Percentiles rank a stretch among this genome's conserved stretches.
phyloP scores from a whole-genome alignment of 345 rosid genomes.

The Melaleuca quinquenervia region DNA sequence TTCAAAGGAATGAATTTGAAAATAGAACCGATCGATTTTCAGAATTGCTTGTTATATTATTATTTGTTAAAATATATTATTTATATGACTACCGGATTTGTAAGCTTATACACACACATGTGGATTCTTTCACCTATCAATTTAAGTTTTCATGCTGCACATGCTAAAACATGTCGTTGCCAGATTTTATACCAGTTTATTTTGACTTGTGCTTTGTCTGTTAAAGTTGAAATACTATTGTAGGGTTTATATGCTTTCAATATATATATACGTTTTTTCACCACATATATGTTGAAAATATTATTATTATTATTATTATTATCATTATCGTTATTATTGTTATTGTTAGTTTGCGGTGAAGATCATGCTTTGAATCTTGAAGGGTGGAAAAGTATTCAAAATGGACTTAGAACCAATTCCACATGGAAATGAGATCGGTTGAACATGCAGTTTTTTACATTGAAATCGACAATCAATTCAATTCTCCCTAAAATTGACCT shows the following conservation, averaged over 20 bases:
- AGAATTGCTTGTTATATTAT: rapidly evolving
- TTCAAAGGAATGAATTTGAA: not conserved
- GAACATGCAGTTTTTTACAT: too few species aligned
- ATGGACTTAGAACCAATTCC: rapidly evolving
- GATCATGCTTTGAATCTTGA: not conserved
- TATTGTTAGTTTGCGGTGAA: too few species aligned
- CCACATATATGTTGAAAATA: not conserved
- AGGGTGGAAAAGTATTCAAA: not conserved
- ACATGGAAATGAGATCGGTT: not conserved
- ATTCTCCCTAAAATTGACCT: not conserved
- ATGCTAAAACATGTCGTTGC: not conserved
- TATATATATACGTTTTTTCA: not conserved
- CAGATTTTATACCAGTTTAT: rapidly evolving
- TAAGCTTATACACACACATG: not conserved
- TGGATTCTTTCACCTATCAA: rapidly evolving
- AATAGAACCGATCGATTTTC: rapidly evolving
- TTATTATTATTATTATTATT: not conserved
- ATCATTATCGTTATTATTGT: too few species aligned
- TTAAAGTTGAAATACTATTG: not conserved
- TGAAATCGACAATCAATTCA: not conserved
- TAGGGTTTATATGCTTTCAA: not conserved
- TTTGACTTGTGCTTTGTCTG: rapidly evolving
- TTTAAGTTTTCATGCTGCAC: not conserved
- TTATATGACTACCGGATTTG: rapidly evolving
- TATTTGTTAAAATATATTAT: not conserved